phyloP scores from a whole-genome alignment of 2,329 filamentous ascomycete species.

The Penicillium psychrosexuale region DNA sequence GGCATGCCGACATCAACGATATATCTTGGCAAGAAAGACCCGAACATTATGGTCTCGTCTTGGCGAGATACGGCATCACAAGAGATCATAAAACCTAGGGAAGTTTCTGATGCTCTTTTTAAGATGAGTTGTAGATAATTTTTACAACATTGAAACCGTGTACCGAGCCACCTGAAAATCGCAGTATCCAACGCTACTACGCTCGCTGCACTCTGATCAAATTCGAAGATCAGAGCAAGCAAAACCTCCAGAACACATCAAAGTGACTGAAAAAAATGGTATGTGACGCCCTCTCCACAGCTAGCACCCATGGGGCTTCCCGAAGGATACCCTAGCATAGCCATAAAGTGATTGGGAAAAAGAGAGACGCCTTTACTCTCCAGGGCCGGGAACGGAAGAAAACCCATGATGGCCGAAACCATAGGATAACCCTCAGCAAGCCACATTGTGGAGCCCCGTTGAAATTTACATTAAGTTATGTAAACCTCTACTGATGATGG shows the following conservation, averaged over 20 bases:
- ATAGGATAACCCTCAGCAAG: slow-evolving; percentile 51
- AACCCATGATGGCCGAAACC: slow-evolving; percentile 44
- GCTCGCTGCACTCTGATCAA: neutral
- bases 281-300: slow-evolving; percentile 50
- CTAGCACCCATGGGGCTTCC: slow-evolving; percentile 43
- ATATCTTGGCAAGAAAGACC: neutral
- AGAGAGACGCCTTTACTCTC: slow-evolving; percentile 44
- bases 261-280: slow-evolving; percentile 20
- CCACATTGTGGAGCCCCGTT: slow-evolving; percentile 48
- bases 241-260: neutral
- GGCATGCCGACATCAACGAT: neutral
- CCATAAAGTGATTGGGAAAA: slow-evolving; percentile 46
- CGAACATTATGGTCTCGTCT: neutral
- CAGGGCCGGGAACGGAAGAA: slow-evolving; percentile 52
- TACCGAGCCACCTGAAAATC: neutral
- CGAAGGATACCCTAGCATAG: slow-evolving; percentile 43
- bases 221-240: neutral
- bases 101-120: neutral
- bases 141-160: neutral
- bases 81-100: neutral
- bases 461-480: slow-evolving; percentile 49
- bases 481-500: slow-evolving; percentile 54
- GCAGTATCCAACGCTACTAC: neutral
- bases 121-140: neutral
- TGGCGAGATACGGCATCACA: neutral